Percentiles rank a stretch among this genome's conserved stretches.
These are phyloP conservation scores for Zopfia rhizophila DNA, from an alignment of 2,329 filamentous ascomycete species.

Conservation along the genomic window DNA sequence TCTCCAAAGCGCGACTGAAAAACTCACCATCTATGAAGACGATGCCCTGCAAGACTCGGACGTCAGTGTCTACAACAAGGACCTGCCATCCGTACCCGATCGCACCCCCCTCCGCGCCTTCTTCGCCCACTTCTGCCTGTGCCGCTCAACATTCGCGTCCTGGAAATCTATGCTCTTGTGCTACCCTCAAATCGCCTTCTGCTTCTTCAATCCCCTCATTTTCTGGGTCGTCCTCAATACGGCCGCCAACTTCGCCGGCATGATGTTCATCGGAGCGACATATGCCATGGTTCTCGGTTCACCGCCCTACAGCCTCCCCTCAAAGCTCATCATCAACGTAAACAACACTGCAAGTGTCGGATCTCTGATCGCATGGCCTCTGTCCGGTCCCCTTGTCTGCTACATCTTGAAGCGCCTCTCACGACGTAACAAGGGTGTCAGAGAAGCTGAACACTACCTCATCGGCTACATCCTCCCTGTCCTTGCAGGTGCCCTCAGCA, in stretches of 20 bases:
- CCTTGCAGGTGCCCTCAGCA: constrained; percentile 32
- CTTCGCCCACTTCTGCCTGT: constrained; percentile 30
- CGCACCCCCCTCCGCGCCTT: constrained; percentile 11
- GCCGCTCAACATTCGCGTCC: constrained; percentile 34
- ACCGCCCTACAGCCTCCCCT: constrained; percentile 35
- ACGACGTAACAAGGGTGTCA: constrained; percentile 38
- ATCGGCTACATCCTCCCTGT: constrained; percentile 40
- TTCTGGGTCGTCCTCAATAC: constrained; percentile 43
- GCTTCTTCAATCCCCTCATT: constrained; percentile 40
- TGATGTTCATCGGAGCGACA: constrained; percentile 43
- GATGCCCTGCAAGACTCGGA: constrained; percentile 38
- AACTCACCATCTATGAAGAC: constrained; percentile 51
- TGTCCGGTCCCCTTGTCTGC: constrained; percentile 19
- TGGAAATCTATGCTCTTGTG: constrained; percentile 38
- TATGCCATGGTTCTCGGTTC: constrained; percentile 30
- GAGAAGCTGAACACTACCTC: constrained; percentile 46
- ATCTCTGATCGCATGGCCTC: constrained; percentile 27
- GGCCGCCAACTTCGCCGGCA: constrained; percentile 37
- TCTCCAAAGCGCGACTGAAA: constrained; percentile 52
- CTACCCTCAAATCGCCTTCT: constrained; percentile 42
- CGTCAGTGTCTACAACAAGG: constrained; percentile 17
- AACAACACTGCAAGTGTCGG: constrained; percentile 34
- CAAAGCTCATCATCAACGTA: constrained; percentile 25
- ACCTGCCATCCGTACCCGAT: constrained; percentile 7
- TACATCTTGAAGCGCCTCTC: constrained; percentile 31